Evolutionary conservation across 176 grass and related monocot genomes (phyloP).

Genomic region (Calamus simplicifolius): DNA sequence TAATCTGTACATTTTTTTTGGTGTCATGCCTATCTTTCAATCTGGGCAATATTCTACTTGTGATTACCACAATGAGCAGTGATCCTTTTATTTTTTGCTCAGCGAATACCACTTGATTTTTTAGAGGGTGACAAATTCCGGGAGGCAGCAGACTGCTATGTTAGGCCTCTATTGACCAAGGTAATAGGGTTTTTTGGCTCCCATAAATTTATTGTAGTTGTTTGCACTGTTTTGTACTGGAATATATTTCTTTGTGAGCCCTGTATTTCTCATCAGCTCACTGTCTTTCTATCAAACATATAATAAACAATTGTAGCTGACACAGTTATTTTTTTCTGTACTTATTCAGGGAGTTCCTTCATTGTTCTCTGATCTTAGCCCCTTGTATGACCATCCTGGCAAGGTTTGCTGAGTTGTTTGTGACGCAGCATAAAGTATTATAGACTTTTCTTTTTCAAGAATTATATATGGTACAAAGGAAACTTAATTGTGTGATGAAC

Average conservation of each 20-base stretch:
- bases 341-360: slow-evolving; percentile 78
- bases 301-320: background rate
- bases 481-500: background rate
- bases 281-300: background rate
- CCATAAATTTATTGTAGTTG: background rate
- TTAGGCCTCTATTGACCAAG: slow-evolving; percentile 92
- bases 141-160: slow-evolving; percentile 81
- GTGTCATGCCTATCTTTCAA: background rate
- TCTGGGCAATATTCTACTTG: background rate
- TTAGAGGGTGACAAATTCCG: slow-evolving; percentile 73
- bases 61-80: background rate
- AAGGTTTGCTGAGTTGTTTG: slow-evolving; percentile 47
- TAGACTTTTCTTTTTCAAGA: too few relatives aligned
- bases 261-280: too few relatives aligned
- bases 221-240: background rate
- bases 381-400: slow-evolving; percentile 76
- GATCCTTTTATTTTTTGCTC: slow-evolving; percentile 1
- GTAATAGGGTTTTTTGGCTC: slow-evolving; percentile 14
- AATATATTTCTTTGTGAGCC: too few relatives aligned
- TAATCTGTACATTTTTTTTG: background rate
- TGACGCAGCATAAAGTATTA: too few relatives aligned
- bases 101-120: slow-evolving; percentile 99
- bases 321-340: slow-evolving; percentile 1
- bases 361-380: slow-evolving; percentile 86
- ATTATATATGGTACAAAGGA: background rate